These are phyloP conservation scores for Oryza punctata DNA, from an alignment of 176 grass and related monocot genomes.

Conservation along the genomic window DNA sequence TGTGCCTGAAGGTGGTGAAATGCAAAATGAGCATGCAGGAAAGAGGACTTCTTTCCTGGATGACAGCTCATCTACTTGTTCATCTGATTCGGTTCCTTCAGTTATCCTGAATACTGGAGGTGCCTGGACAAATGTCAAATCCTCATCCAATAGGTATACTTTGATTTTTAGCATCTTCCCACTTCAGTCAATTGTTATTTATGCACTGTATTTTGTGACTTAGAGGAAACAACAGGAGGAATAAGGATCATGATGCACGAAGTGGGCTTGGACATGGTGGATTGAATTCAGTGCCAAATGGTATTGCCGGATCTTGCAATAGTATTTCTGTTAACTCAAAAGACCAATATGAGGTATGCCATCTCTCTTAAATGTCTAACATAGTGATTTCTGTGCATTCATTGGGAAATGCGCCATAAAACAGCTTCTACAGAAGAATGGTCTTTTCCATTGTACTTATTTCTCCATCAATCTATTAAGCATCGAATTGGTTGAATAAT, in stretches of 20 bases:
- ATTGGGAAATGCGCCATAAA: neutral
- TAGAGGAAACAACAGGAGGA: constrained; percentile 62
- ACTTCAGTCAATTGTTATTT: constrained; percentile 28
- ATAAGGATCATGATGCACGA: constrained; percentile 53
- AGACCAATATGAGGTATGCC: constrained; percentile 51
- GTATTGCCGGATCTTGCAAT: constrained; percentile 34
- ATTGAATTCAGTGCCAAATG: constrained; percentile 50
- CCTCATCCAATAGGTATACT: constrained; percentile 72
- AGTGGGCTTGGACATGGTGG: constrained; percentile 37
- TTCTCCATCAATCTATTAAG: constrained; percentile 1
- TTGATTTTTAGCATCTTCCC: neutral
- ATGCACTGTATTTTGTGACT: constrained; percentile 42
- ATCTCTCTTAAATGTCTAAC: constrained; percentile 14
- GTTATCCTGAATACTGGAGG: constrained; percentile 57
- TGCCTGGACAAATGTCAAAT: constrained; percentile 62
- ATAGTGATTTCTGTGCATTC: constrained; percentile 16
- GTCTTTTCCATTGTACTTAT: constrained; percentile 20
- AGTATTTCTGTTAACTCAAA: constrained; percentile 44
- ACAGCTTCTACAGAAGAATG: neutral
- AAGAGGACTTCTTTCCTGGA: constrained; percentile 67
- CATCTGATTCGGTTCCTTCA: constrained; percentile 77
- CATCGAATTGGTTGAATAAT: constrained; percentile 21
- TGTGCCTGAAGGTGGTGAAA: constrained; percentile 46
- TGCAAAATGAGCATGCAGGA: constrained; percentile 66
- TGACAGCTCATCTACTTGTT: constrained; percentile 91